These are phyloP conservation scores for Limnomonas spitsbergensis DNA, from an alignment of 139 green algal genomes.

Conservation along the genomic window DNA sequence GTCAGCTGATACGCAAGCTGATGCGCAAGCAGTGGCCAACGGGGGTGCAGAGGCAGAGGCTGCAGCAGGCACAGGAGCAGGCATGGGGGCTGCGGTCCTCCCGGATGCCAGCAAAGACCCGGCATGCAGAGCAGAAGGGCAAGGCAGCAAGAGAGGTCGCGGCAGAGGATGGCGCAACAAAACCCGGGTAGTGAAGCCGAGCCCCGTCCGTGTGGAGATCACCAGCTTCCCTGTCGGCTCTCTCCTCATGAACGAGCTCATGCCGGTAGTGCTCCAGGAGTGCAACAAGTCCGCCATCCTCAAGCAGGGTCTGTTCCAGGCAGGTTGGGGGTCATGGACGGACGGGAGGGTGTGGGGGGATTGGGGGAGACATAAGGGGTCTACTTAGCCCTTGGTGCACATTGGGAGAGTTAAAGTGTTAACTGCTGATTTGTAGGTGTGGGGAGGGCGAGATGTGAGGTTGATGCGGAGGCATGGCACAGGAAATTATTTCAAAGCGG, in stretches of 20 bases:
- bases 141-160: neutral
- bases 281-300: conserved; percentile 37
- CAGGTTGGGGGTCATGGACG: too few relatives aligned
- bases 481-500: too few relatives aligned
- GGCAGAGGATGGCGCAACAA: neutral
- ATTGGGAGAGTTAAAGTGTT: neutral
- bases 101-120: neutral
- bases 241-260: conserved; percentile 77
- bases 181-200: neutral
- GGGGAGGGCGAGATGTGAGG: too few relatives aligned
- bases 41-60: neutral
- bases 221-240: conserved; percentile 79
- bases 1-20: neutral
- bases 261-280: conserved; percentile 61
- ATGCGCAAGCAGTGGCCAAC: neutral
- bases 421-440: neutral
- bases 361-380: neutral
- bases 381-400: neutral
- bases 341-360: neutral
- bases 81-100: neutral
- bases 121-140: conserved; percentile 5
- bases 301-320: conserved; percentile 61
- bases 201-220: conserved; percentile 35
- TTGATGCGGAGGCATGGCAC: too few relatives aligned
- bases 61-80: too few relatives aligned